Conservation (phyloP, 1,284 basidiomycete species). For the Boletus holoroseus region DNA sequence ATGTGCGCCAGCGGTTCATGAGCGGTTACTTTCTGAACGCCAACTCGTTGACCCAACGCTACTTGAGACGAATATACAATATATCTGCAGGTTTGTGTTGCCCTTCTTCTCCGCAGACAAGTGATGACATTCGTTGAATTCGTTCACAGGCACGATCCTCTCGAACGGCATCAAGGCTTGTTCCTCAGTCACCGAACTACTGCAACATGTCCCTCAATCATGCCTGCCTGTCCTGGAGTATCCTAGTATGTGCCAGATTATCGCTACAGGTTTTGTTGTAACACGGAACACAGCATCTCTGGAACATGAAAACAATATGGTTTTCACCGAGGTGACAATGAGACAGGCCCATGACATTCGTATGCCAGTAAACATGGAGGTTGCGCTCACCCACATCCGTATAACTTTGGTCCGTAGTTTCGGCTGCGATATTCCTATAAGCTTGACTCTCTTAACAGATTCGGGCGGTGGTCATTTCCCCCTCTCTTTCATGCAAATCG, state of each 20-base stretch:
- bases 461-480: constrained; percentile 59
- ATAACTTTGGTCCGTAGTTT: constrained; percentile 54
- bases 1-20: constrained; percentile 54
- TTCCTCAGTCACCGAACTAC: constrained; percentile 54
- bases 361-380: constrained; percentile 56
- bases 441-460: constrained; percentile 39
- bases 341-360: constrained; percentile 55
- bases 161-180: constrained; percentile 54
- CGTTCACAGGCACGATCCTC: constrained; percentile 47
- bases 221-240: constrained; percentile 47
- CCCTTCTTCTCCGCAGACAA: background rate
- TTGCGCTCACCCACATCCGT: constrained; percentile 61
- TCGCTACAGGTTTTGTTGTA: constrained; percentile 4
- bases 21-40: constrained; percentile 72
- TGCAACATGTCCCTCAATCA: constrained; percentile 48
- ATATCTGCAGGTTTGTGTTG: constrained; percentile 58
- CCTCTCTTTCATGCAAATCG: constrained; percentile 60
- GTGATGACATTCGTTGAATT: constrained; percentile 7
- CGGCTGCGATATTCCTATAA: background rate
- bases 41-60: constrained; percentile 70
- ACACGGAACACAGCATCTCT: constrained; percentile 41
- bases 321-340: constrained; percentile 59
- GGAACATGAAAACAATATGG: constrained; percentile 51
- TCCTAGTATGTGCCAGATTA: constrained; percentile 42
- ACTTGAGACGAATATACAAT: constrained; percentile 70